These are phyloP conservation scores for Malbranchea cinnamomea DNA, from an alignment of 2,329 filamentous ascomycete genomes.

Conservation along the genomic window DNA sequence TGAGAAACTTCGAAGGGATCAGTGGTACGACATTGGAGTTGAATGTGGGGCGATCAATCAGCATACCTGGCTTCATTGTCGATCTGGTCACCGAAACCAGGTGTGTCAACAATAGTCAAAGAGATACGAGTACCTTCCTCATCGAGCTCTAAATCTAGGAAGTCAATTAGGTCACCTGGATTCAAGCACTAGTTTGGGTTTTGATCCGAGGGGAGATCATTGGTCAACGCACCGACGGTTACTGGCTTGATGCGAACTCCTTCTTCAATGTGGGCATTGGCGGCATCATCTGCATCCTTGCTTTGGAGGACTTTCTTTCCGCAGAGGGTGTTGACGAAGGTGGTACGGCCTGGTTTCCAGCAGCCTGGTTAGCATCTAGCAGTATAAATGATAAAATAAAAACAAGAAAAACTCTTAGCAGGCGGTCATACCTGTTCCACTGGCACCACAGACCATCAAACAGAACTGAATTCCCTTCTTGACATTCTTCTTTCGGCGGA, in stretches of 20 bases:
- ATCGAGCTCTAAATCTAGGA: conserved; percentile 75
- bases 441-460: conserved; percentile 98
- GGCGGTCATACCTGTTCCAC: conserved; percentile 67
- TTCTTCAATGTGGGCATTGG: conserved; percentile 81
- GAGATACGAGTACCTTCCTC: conserved; percentile 98
- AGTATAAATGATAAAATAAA: conserved; percentile 5
- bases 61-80: conserved; percentile 92
- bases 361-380: conserved; percentile 11
- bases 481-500: conserved; percentile 99
- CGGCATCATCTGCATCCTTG: conserved; percentile 86
- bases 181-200: conserved; percentile 1
- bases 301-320: conserved; percentile 79
- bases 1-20: conserved; percentile 51
- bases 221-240: conserved; percentile 63
- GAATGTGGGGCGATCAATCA: neutral
- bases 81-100: conserved; percentile 95
- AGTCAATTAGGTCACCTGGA: conserved; percentile 19
- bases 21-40: conserved; percentile 2
- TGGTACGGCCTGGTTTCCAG: conserved; percentile 61
- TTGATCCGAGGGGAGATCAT: neutral
- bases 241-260: conserved; percentile 97
- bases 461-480: conserved; percentile 99
- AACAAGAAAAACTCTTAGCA: conserved; percentile 9
- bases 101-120: conserved; percentile 94
- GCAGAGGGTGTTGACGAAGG: conserved; percentile 98